Conservation (phyloP, 352 stramenopile genomes). For the Phytophthora cryptogea region DNA sequence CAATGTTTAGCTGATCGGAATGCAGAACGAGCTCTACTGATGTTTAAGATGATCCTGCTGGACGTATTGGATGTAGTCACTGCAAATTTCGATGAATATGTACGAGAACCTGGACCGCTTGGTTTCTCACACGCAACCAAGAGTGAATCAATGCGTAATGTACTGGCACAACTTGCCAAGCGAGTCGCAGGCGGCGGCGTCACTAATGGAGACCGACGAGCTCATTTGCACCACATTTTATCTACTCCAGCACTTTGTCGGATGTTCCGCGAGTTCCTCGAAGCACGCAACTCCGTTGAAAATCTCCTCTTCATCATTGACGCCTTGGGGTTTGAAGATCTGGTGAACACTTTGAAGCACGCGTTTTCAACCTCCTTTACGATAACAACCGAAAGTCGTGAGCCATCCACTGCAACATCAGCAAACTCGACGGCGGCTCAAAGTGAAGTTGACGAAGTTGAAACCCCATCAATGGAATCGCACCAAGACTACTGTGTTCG, state of each 20-base stretch:
- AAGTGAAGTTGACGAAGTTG: neutral
- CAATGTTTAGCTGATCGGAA: constrained; percentile 55
- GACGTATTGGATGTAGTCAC: constrained; percentile 64
- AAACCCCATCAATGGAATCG: constrained; percentile 25
- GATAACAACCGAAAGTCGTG: constrained; percentile 8
- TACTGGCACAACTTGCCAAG: constrained; percentile 54
- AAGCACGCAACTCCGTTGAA: constrained; percentile 60
- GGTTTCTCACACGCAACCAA: constrained; percentile 46
- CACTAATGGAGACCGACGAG: constrained; percentile 41
- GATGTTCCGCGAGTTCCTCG: constrained; percentile 64
- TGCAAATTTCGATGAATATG: constrained; percentile 60
- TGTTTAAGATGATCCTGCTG: constrained; percentile 68
- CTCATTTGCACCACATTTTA: constrained; percentile 56
- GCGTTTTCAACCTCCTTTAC: constrained; percentile 9
- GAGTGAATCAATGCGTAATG: constrained; percentile 55
- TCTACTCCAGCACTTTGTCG: constrained; percentile 50
- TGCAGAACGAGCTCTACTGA: constrained; percentile 43
- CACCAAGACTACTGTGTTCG: constrained; percentile 64
- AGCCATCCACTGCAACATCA: neutral
- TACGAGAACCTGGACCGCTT: constrained; percentile 41
- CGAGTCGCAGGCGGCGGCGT: constrained; percentile 33
- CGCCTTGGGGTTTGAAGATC: constrained; percentile 65
- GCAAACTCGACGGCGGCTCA: neutral
- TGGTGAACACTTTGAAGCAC: constrained; percentile 59
- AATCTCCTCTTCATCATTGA: constrained; percentile 74